These are phyloP conservation scores for Escovopsis sp. DNA, from an alignment of 2,329 filamentous ascomycete species.

Conservation along the genomic window DNA sequence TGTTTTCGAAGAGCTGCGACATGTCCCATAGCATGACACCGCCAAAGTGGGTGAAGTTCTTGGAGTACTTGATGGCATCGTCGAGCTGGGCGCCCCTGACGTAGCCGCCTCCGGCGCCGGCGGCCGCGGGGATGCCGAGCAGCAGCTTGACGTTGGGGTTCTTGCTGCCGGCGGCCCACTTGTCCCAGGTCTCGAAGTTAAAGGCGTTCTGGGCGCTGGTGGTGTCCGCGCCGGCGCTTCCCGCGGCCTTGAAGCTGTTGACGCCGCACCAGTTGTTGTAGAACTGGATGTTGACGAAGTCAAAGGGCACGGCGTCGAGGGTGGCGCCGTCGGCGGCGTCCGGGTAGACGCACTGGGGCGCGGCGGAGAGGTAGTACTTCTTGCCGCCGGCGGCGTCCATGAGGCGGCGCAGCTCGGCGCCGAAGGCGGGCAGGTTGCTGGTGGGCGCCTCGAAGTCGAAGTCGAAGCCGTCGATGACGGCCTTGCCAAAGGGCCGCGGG, in stretches of 20 bases:
- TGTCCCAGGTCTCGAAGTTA: constrained; percentile 51
- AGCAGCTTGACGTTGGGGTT: constrained; percentile 48
- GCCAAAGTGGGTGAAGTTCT: constrained; percentile 44
- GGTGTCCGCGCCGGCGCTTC: too few relatives aligned
- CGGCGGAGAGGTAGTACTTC: constrained; percentile 48
- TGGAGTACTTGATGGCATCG: constrained; percentile 36
- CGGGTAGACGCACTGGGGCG: constrained; percentile 54
- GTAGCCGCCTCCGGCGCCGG: constrained; percentile 42
- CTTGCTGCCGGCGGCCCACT: constrained; percentile 44
- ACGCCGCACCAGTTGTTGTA: constrained; percentile 56
- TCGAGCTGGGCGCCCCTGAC: constrained; percentile 29
- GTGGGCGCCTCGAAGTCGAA: constrained; percentile 55
- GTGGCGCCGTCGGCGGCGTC: constrained; percentile 44
- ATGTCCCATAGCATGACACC: constrained; percentile 59
- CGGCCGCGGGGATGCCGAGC: constrained; percentile 43
- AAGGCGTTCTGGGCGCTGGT: constrained; percentile 34
- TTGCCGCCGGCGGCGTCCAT: constrained; percentile 39
- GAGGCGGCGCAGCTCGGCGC: constrained; percentile 36
- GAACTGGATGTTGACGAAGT: constrained; percentile 50
- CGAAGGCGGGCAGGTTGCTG: constrained; percentile 47
- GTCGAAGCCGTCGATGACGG: constrained; percentile 60
- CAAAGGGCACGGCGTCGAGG: constrained; percentile 40
- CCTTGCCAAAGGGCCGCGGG: constrained; percentile 51
- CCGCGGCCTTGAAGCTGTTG: constrained; percentile 32
- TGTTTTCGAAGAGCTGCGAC: constrained; percentile 43